These are phyloP conservation scores for Phytophthora pisi DNA, from an alignment of 352 stramenopile genomes.

Conservation along the genomic window DNA sequence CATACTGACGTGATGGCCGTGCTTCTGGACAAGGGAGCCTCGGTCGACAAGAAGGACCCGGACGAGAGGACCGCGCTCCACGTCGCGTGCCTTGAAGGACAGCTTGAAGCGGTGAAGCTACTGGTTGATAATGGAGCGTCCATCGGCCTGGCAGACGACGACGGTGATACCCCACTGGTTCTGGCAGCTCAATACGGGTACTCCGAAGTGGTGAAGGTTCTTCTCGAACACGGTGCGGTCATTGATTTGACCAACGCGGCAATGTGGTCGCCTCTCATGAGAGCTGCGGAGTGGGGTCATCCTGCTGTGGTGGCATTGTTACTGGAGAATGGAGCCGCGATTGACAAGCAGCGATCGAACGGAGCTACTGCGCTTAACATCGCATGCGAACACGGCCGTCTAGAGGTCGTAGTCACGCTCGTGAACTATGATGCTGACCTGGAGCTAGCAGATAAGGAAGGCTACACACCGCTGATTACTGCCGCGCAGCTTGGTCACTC, in stretches of 20 bases:
- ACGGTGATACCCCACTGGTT: not conserved
- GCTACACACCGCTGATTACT: constrained; percentile 13
- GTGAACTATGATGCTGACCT: constrained; percentile 1
- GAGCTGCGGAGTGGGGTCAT: not conserved
- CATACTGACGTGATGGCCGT: not conserved
- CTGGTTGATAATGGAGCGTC: not conserved
- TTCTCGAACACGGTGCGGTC: not conserved
- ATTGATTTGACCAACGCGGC: not conserved
- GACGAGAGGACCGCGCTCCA: not conserved
- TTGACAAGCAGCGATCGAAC: not conserved
- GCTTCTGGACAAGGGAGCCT: not conserved
- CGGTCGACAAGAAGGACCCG: not conserved
- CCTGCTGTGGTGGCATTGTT: not conserved
- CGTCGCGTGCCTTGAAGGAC: not conserved
- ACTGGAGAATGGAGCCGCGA: not conserved
- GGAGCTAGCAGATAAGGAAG: constrained; percentile 6
- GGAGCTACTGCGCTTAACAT: constrained; percentile 7
- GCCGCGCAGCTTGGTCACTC: constrained; percentile 3
- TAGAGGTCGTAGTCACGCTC: constrained; percentile 6
- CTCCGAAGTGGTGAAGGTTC: not conserved
- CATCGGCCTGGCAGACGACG: not conserved
- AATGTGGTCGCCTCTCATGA: not conserved
- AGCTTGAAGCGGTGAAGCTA: not conserved
- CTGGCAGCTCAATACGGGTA: not conserved
- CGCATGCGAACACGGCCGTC: constrained; percentile 4